Evolutionary conservation across 495 filamentous ascomycete species (phyloP).

Genomic region (Tuber borchii): DNA sequence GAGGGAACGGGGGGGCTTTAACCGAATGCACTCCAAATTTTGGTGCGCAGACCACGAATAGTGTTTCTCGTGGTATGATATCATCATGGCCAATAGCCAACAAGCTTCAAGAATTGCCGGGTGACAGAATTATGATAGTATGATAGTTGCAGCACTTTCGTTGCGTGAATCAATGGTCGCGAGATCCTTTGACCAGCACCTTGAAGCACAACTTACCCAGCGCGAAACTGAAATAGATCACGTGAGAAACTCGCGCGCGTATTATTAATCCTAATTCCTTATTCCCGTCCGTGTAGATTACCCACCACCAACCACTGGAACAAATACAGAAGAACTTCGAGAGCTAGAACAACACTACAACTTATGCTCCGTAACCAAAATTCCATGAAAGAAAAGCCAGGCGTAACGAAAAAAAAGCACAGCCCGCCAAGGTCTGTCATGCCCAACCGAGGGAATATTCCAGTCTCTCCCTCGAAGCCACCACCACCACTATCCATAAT

Average conservation of each 20-base stretch:
- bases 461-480: neutral
- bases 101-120: neutral
- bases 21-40: neutral
- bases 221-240: neutral
- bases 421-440: neutral
- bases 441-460: neutral
- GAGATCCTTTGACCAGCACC: neutral
- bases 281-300: neutral
- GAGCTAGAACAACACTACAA: neutral
- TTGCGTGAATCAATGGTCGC: neutral
- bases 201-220: neutral
- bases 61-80: neutral
- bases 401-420: neutral
- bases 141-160: neutral
- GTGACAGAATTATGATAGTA: neutral
- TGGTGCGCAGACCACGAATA: neutral
- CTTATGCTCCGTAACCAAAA: neutral
- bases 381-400: neutral
- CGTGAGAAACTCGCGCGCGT: neutral
- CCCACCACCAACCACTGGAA: neutral
- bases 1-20: no score
- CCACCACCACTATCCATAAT: neutral
- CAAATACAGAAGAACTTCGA: neutral
- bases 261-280: neutral
- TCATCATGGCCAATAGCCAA: neutral